Evolutionary conservation across 2,329 filamentous ascomycete genomes (phyloP), one percentile per base, ranked within the genome.

Genomic region (Zymoseptoria passerinii): DNA sequence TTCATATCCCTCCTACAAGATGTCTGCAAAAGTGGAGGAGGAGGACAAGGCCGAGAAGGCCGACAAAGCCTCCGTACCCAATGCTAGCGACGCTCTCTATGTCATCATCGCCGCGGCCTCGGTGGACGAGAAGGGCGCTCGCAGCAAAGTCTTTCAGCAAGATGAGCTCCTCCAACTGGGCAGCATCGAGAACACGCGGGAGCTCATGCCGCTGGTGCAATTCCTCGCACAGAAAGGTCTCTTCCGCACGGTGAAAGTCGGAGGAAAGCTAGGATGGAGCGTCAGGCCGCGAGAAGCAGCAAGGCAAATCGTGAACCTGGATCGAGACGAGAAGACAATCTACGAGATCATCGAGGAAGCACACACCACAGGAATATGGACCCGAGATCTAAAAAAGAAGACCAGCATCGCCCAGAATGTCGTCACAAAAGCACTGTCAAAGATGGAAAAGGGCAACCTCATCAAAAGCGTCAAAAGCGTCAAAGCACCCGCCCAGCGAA

Each of bases 381-480:
- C 88, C 61, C 90, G 90, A 71, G 88, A 85, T 13, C 86, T 99
- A 66, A 89, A 92, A 72, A 62, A 59, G 81, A 81, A 66, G 85
- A 86, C 61, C 86, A 90, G 58, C 88, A 90, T 73, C 83, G 90
- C 95, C 76, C 89, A 92, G 69, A 87, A 87, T 53, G 84, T 89
- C 44, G 82, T 97, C 67, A 89, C 88, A 67, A 87, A 88, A 67
- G 86, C 86, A 28, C 81, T 97, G 66, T 96, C 95, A 77, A 84
- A 86, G 62, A 84, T 99, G 61, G 89, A 95, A 73, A 77, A 81
- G 48, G 92, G 90, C 72, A 84, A 85, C 40, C 85, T 95, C 71
- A 91, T 99, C 73, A 88, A 89, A 68, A 85, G 86, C 58, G 91
- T 97, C 76, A 94, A 92, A 76, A 94, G 88, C 73, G 91, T 95